Evolutionary conservation across 306 rosid genomes (phyloP).

Genomic region (Lotus japonicus): DNA sequence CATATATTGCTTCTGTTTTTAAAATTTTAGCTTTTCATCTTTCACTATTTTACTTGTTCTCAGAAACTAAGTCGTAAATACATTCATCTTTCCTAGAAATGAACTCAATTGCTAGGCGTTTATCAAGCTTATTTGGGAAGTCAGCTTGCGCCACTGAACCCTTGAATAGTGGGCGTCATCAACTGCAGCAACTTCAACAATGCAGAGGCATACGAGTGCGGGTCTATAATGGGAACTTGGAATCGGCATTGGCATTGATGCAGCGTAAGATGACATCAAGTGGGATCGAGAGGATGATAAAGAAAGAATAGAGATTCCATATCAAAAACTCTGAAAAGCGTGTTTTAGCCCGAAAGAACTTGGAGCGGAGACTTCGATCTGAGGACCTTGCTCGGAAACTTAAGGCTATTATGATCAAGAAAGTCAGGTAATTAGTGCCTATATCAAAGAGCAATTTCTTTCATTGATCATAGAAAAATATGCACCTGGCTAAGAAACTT

Average conservation of each 20-base stretch:
- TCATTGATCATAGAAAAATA: neutral
- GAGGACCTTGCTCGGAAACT: conserved; percentile 78
- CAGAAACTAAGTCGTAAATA: neutral
- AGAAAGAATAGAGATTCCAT: conserved; percentile 55
- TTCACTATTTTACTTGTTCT: no score
- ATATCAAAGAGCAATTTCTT: neutral
- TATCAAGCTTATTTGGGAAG: conserved; percentile 33
- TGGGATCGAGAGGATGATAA: conserved; percentile 84
- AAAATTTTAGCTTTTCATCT: no score
- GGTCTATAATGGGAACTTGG: conserved; percentile 63
- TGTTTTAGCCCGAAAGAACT: conserved; percentile 53
- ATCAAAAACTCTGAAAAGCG: conserved; percentile 92
- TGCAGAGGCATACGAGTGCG: conserved; percentile 70
- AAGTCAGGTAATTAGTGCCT: conserved; percentile 62
- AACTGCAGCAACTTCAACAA: conserved; percentile 54
- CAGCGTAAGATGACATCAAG: conserved; percentile 79
- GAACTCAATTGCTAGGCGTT: conserved; percentile 48
- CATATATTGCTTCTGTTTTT: neutral
- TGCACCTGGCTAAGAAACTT: conserved; percentile 55
- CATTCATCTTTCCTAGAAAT: conserved; percentile 19
- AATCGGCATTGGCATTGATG: conserved; percentile 49
- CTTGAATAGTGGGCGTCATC: conserved; percentile 15
- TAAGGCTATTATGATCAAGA: conserved; percentile 63
- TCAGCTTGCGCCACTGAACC: conserved; percentile 22
- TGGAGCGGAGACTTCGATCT: conserved; percentile 55